Base-by-base conservation (phyloP, 2,329 filamentous ascomycete genomes). In the Rhytidhysteron rufulum region DNA sequence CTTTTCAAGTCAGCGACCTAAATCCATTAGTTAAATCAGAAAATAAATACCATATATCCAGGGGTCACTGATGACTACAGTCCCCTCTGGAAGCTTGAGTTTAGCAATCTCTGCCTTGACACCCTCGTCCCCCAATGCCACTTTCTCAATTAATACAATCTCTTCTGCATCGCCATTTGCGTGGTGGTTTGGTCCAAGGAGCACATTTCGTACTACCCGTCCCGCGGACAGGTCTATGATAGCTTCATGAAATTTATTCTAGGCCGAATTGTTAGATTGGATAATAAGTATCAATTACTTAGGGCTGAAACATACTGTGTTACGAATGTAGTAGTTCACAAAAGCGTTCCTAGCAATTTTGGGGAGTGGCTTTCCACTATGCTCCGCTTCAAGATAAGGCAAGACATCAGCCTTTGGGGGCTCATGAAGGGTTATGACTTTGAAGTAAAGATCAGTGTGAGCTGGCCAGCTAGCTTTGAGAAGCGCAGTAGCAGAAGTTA, bases 371-470 rank as follows among this genome's bases (percentile, higher is more conserved):
- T 62, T 61, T 19, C 75, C 72, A 21, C 66, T 65, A 41, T 80
- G 73, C 55, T 85, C 82, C 27, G 79, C 82, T 37, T 82, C 79
- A 15, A 80, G 65, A 57, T 83, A 85, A n/a, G 74, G 72, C 5
- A 81, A 56, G 45, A 73, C 70, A 48, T 78, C 70, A 27, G 66
- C 66, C 68, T 86, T 86, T 29, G 71, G 68, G 3, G 82, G 82
- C 53, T 86, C 81, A 37, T 82, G 74, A 3, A 85, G 69, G 17
- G 79, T 85, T 37, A 88, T 75, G 50, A 76, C 77, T 66, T 87
- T 87, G 72, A 80, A 82, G 37, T 82, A 76, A 31, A 83, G 57
- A 21, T 76, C 68, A 2, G 73, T 75, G 18, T 70, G 68, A 10
- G 66, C 62, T 0, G 79, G 80, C 76, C 80, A 83, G 40, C 71